These are phyloP conservation scores for Volutella citrinella DNA, from an alignment of 2,329 filamentous ascomycete species.

Conservation along the genomic window DNA sequence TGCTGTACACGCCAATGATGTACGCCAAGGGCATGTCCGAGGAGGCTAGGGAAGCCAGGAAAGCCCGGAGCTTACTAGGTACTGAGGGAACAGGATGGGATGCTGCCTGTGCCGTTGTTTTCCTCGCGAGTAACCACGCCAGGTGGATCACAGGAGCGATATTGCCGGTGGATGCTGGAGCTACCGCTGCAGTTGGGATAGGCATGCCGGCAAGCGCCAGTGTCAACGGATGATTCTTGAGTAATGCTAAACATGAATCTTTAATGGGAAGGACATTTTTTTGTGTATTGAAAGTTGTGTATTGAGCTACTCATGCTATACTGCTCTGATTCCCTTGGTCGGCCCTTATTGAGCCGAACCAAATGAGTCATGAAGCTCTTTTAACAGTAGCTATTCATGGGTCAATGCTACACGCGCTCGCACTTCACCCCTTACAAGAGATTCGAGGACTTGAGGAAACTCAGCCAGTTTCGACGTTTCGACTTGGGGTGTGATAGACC, in stretches of 20 bases:
- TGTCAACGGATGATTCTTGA: conserved; percentile 25
- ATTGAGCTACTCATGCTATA: conserved; percentile 7
- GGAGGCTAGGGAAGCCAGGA: conserved; percentile 35
- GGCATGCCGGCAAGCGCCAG: conserved; percentile 22
- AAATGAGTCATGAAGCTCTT: too few species aligned
- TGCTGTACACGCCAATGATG: conserved; percentile 49
- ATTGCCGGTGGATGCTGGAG: conserved; percentile 41
- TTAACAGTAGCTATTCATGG: too few species aligned
- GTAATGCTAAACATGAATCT: too few species aligned
- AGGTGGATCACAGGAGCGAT: conserved; percentile 42
- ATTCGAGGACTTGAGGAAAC: conserved; percentile 11
- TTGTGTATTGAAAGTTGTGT: conserved; percentile 10
- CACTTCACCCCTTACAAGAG: background rate
- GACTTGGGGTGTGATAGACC: conserved; percentile 11
- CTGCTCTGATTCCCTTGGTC: conserved; percentile 7
- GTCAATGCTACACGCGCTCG: too few species aligned
- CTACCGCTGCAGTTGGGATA: conserved; percentile 26
- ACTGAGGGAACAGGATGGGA: conserved; percentile 45
- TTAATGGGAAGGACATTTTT: too few species aligned
- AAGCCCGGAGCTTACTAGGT: conserved; percentile 34
- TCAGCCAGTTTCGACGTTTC: conserved; percentile 11
- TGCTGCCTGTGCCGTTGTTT: conserved; percentile 36
- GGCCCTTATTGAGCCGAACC: too few species aligned
- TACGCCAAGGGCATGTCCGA: conserved; percentile 37
- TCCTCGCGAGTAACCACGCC: conserved; percentile 38